These are phyloP conservation scores for Debaryomyces hansenii DNA, from an alignment of 805 yeast species.

Conservation along the genomic window DNA sequence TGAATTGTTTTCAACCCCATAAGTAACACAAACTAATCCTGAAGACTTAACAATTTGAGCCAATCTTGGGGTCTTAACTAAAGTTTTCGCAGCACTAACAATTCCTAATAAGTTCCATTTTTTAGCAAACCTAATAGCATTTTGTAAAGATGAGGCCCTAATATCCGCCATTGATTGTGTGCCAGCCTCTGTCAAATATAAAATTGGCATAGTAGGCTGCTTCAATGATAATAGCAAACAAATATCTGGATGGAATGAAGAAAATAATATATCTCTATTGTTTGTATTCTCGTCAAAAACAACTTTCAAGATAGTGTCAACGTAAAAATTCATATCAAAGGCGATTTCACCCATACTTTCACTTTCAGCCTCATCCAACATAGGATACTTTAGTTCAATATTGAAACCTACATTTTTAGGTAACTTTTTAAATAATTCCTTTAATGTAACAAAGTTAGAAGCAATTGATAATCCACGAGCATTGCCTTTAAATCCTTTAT, in stretches of 20 bases:
- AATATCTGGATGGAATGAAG: constrained; percentile 93
- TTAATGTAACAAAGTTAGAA: constrained; percentile 85
- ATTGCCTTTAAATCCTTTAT: constrained; percentile 89
- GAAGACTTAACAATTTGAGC: constrained; percentile 88
- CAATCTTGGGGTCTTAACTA: constrained; percentile 86
- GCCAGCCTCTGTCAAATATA: constrained; percentile 88
- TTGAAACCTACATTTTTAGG: constrained; percentile 89
- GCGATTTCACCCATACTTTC: constrained; percentile 87
- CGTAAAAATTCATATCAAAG: constrained; percentile 81
- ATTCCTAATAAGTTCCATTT: constrained; percentile 91
- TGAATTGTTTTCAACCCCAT: constrained; percentile 80
- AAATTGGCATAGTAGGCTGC: constrained; percentile 90
- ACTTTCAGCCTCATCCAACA: constrained; percentile 87
- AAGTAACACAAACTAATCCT: constrained; percentile 91
- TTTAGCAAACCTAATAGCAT: constrained; percentile 86
- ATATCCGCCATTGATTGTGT: constrained; percentile 84
- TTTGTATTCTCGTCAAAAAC: constrained; percentile 73
- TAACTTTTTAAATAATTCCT: constrained; percentile 76
- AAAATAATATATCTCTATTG: constrained; percentile 84
- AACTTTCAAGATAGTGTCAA: constrained; percentile 77
- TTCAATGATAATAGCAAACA: constrained; percentile 83
- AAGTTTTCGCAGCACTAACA: constrained; percentile 84
- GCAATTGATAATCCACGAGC: constrained; percentile 87
- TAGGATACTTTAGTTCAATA: constrained; percentile 92
- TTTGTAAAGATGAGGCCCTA: constrained; percentile 83